Conservation (phyloP, 345 rosid genomes). For the Eucalyptus dawsonii region DNA sequence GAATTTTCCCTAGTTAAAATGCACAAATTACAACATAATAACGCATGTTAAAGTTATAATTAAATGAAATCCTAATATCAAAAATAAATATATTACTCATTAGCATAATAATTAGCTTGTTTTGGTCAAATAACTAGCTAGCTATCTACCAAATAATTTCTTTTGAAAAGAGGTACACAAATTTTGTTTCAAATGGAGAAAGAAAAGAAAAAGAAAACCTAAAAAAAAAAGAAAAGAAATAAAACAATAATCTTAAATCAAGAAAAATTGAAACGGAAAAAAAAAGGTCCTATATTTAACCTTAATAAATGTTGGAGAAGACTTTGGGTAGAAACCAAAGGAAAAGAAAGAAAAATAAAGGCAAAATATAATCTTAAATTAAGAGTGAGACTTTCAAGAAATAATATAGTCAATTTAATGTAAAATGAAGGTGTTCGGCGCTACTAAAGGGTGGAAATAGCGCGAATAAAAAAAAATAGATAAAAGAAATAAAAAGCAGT, state of each 20-base stretch:
- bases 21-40: neutral
- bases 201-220: neutral
- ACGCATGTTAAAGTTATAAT: too few species aligned
- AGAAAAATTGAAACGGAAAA: too few species aligned
- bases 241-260: neutral
- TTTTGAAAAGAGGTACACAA: neutral
- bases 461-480: too few species aligned
- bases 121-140: neutral
- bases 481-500: neutral
- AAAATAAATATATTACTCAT: neutral
- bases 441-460: too few species aligned
- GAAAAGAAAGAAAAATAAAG: accelerated
- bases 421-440: accelerated
- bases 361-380: too few species aligned
- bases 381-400: accelerated
- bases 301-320: neutral
- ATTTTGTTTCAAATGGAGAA: neutral
- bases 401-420: too few species aligned
- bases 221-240: too few species aligned
- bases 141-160: neutral
- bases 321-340: neutral
- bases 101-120: neutral
- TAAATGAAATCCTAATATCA: too few species aligned
- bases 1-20: too few species aligned
- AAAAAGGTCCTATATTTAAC: neutral